These are phyloP conservation scores for Panicum miliaceum DNA, from an alignment of 176 grass and related monocot species.

Conservation along the genomic window DNA sequence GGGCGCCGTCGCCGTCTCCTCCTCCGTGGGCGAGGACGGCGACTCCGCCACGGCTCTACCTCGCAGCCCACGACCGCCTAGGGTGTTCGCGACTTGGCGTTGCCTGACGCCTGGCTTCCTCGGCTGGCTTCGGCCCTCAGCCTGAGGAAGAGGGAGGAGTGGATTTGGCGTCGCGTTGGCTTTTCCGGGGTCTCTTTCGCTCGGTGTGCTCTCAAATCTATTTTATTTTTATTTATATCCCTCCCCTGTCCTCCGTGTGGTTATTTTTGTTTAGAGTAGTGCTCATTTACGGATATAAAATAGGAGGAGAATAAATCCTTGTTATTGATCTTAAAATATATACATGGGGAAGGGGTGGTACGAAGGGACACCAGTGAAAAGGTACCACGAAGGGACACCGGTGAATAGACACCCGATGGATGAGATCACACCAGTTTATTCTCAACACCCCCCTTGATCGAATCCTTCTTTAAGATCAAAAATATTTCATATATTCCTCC, in stretches of 20 bases:
- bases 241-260: background rate
- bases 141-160: conserved; percentile 51
- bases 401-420: no score
- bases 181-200: conserved; percentile 48
- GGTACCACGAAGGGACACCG: no score
- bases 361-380: no score
- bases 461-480: no score
- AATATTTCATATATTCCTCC: no score
- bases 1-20: background rate
- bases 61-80: conserved; percentile 32
- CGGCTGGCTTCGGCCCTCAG: conserved; percentile 45
- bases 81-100: conserved; percentile 56
- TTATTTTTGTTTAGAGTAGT: no score
- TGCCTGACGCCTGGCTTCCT: conserved; percentile 32
- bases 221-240: background rate
- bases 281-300: no score
- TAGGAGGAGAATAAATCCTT: no score
- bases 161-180: conserved; percentile 65
- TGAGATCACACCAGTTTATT: no score
- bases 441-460: no score
- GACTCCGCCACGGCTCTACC: conserved; percentile 57
- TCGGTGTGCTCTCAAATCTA: conserved; percentile 28
- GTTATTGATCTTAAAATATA: no score
- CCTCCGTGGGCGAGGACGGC: conserved; percentile 28
- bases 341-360: no score